phyloP scores from a whole-genome alignment of 306 rosid genomes.

The Sicyos baderoa region DNA sequence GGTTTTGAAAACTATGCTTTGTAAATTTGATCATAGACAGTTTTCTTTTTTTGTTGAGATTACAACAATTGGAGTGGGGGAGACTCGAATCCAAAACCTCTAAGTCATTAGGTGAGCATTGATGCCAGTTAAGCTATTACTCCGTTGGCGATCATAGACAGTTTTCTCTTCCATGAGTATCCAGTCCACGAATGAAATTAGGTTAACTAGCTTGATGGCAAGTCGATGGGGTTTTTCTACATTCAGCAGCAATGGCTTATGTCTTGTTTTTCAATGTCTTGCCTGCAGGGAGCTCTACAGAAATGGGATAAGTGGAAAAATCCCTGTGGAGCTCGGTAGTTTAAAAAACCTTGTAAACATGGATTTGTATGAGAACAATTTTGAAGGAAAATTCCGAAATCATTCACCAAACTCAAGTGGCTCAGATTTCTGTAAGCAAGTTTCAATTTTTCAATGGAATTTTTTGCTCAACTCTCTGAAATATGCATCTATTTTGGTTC shows the following conservation, averaged over 20 bases:
- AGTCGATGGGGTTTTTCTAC: too few relatives aligned
- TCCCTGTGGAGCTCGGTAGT: constrained; percentile 70
- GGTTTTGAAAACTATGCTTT: neutral
- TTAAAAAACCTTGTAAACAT: constrained; percentile 65
- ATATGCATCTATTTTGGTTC: constrained; percentile 17
- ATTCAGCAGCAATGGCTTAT: too few relatives aligned
- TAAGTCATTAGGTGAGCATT: too few relatives aligned
- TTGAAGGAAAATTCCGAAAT: constrained; percentile 66
- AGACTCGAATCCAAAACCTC: too few relatives aligned
- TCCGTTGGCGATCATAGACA: too few relatives aligned
- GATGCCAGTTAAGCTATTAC: too few relatives aligned
- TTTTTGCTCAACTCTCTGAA: constrained; percentile 1
- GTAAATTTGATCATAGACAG: too few relatives aligned
- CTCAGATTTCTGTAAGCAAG: constrained; percentile 70
- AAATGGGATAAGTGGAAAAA: constrained; percentile 60
- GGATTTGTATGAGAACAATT: constrained; percentile 81
- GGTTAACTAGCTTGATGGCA: too few relatives aligned
- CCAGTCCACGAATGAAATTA: neutral
- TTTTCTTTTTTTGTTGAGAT: too few relatives aligned
- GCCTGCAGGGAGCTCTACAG: constrained; percentile 84
- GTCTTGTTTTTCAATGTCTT: neutral
- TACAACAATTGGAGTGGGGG: too few relatives aligned
- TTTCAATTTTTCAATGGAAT: neutral
- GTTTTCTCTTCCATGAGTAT: too few relatives aligned
- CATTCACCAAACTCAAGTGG: constrained; percentile 72